Evolutionary conservation across 768 basidiomycete species (phyloP).

Genomic region (Boletales sp.): DNA sequence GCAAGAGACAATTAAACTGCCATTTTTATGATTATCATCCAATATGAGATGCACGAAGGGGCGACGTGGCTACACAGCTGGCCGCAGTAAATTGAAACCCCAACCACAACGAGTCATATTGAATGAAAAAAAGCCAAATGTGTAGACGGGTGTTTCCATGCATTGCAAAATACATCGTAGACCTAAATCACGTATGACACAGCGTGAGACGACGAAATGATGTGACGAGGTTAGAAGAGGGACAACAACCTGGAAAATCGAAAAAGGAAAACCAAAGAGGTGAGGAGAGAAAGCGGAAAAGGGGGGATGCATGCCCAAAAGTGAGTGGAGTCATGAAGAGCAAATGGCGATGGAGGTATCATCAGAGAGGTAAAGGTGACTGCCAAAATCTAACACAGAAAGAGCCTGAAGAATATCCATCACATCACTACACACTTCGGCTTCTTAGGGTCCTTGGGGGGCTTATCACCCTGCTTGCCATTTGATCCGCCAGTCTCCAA

Average conservation of each 20-base stretch:
- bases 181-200: slow-evolving; percentile 39
- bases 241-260: slow-evolving; percentile 31
- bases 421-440: slow-evolving; percentile 79
- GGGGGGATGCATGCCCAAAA: slow-evolving; percentile 23
- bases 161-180: slow-evolving; percentile 38
- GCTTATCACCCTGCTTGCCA: slow-evolving; percentile 37
- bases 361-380: slow-evolving; percentile 67
- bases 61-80: slow-evolving; percentile 19
- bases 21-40: slow-evolving; percentile 9
- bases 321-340: slow-evolving; percentile 25
- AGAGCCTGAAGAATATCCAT: slow-evolving; percentile 57
- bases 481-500: slow-evolving; percentile 45
- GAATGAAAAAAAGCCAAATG: not conserved
- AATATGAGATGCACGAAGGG: slow-evolving; percentile 2
- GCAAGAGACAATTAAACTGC: not conserved
- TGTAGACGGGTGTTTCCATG: slow-evolving; percentile 29
- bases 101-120: not conserved
- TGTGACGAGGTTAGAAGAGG: slow-evolving; percentile 30
- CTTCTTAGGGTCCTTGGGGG: slow-evolving; percentile 44
- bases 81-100: slow-evolving; percentile 5
- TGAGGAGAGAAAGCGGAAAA: slow-evolving; percentile 9
- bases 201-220: slow-evolving; percentile 34
- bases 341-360: slow-evolving; percentile 60
- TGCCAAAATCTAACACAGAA: slow-evolving; percentile 58
- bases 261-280: slow-evolving; percentile 19